Evolutionary conservation across 139 green algal species (phyloP).

Genomic region (Picochlorum sp.): DNA sequence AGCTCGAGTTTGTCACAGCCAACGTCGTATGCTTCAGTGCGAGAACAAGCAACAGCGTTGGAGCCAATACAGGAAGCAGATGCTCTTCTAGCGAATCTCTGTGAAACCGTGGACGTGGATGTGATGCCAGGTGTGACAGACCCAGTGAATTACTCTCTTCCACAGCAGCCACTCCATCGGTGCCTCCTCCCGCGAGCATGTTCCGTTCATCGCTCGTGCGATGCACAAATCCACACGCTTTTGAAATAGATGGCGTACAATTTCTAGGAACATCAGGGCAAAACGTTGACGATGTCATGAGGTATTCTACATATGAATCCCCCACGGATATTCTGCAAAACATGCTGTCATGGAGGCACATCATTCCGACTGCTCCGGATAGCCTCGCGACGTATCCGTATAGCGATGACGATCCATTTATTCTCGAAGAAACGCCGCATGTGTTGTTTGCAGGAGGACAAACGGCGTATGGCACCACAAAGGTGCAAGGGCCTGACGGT

Average conservation of each 20-base stretch:
- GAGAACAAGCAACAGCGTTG: conserved; percentile 43
- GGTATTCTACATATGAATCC: conserved; percentile 41
- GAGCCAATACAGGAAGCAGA: conserved; percentile 56
- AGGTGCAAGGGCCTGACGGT: conserved; percentile 31
- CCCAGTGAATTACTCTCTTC: conserved; percentile 82
- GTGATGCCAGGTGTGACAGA: conserved; percentile 89
- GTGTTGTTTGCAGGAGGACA: conserved; percentile 92
- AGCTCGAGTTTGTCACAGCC: conserved; percentile 36
- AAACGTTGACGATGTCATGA: conserved; percentile 75
- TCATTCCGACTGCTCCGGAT: conserved; percentile 91
- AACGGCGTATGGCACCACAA: conserved; percentile 55
- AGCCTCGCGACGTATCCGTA: conserved; percentile 92
- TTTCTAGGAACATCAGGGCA: conserved; percentile 90
- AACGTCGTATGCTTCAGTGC: conserved; percentile 40
- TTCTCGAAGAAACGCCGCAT: conserved; percentile 75
- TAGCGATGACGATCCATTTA: conserved; percentile 83
- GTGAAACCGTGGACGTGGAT: conserved; percentile 75
- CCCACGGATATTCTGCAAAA: conserved; percentile 55
- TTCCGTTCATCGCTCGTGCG: conserved; percentile 40
- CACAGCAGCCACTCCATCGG: conserved; percentile 92
- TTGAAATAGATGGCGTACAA: conserved; percentile 60
- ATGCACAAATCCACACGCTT: conserved; percentile 87
- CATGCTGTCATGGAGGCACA: conserved; percentile 76
- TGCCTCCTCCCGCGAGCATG: conserved; percentile 67
- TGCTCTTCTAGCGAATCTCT: conserved; percentile 59